Evolutionary conservation across 371 early-diverging fungal species (phyloP).

Genomic region (Conidiobolus coronatus): DNA sequence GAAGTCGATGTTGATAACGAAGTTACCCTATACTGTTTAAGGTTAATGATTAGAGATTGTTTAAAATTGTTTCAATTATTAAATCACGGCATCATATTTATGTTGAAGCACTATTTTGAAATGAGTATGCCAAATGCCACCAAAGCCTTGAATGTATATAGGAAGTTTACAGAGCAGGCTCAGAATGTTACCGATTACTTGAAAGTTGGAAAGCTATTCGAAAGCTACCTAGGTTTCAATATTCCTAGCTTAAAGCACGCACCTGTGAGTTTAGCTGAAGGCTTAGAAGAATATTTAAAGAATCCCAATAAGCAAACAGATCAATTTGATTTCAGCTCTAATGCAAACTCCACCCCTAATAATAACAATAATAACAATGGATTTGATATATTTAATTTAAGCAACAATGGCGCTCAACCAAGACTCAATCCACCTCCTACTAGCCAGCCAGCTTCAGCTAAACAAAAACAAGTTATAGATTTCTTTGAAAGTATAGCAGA

Average conservation of each 20-base stretch:
- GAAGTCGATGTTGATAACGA: slow-evolving; percentile 1
- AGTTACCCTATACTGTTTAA: not conserved
- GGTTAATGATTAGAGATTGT: not conserved
- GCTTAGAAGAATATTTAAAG: slow-evolving; percentile 1
- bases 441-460: not conserved
- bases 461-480: not conserved
- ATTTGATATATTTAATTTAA: not conserved
- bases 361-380: not conserved
- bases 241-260: slow-evolving; percentile 3
- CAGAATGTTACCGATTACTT: slow-evolving; percentile 1
- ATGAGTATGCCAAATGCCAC: not conserved
- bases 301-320: not conserved
- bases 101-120: slow-evolving; percentile 1
- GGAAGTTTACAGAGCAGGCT: not conserved
- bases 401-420: not conserved
- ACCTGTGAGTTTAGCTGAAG: not conserved
- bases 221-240: not conserved
- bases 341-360: not conserved
- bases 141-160: not conserved
- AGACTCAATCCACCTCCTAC: not conserved
- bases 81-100: slow-evolving; percentile 1
- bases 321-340: not conserved
- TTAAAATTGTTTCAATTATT: not conserved
- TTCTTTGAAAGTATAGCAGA: slow-evolving; percentile 2
- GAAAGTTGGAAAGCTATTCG: not conserved